phyloP scores from a whole-genome alignment of 441 rosid species.

The Hura crepitans region DNA sequence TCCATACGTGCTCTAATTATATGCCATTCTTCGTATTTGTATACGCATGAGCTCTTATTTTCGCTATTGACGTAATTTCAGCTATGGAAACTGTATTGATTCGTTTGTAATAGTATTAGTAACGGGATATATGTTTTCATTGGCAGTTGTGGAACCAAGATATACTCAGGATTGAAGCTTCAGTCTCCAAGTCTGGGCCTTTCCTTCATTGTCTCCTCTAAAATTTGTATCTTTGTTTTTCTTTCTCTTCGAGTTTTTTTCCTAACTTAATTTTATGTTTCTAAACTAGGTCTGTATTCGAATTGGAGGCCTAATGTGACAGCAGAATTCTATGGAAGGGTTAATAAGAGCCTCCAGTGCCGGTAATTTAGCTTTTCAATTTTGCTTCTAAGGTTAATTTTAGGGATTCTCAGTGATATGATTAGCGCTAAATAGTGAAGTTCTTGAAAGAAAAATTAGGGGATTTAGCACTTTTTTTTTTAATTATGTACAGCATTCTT shows the following conservation, averaged over 20 bases:
- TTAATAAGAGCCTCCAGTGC: conserved; percentile 58
- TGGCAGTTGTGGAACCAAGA: conserved; percentile 59
- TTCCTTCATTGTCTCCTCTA: conserved; percentile 15
- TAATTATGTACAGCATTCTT: not conserved
- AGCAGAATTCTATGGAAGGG: conserved; percentile 63
- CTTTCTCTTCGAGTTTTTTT: conserved; percentile 3
- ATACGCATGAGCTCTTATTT: not conserved
- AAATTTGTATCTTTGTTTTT: not conserved
- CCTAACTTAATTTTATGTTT: not conserved
- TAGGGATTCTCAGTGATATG: not conserved
- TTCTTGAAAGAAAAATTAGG: not conserved
- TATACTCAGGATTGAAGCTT: conserved; percentile 69
- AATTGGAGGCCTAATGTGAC: conserved; percentile 51
- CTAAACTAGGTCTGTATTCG: conserved; percentile 42
- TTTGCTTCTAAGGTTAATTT: not conserved
- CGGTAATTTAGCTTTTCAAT: conserved; percentile 38
- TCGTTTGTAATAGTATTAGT: conserved; percentile 4
- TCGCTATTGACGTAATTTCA: conserved; percentile 8
- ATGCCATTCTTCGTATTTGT: not conserved
- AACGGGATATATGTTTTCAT: conserved; percentile 6
- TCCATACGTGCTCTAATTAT: not conserved
- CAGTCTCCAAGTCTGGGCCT: conserved; percentile 53
- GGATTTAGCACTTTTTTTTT: too few species aligned
- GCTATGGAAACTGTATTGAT: conserved; percentile 2
- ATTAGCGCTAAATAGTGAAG: not conserved